Evolutionary conservation across 2,329 filamentous ascomycete genomes (phyloP).

Genomic region (Ascochyta fabae): DNA sequence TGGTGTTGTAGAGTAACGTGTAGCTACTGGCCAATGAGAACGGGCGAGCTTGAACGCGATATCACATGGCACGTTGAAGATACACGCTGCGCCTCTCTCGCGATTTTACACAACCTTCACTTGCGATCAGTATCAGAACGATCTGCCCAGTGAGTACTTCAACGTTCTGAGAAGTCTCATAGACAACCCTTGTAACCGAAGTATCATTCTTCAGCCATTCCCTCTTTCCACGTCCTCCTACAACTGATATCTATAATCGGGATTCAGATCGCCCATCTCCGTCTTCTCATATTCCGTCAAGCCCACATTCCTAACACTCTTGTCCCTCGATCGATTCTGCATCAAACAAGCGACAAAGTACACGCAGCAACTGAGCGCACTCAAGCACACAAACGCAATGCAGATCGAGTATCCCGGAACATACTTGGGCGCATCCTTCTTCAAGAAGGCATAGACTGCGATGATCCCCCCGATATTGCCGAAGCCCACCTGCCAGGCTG

Average conservation of each 20-base stretch:
- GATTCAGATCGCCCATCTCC: conserved; percentile 65
- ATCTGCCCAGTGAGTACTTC: no score
- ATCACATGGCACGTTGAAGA: background rate
- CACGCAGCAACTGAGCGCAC: conserved; percentile 63
- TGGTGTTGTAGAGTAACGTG: background rate
- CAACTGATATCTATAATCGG: conserved; percentile 66
- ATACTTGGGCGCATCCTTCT: conserved; percentile 70
- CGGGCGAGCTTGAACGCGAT: background rate
- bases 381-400: conserved; percentile 74
- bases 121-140: background rate
- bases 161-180: background rate
- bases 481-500: conserved; percentile 58
- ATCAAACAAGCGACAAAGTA: conserved; percentile 66
- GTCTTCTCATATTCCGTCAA: conserved; percentile 69
- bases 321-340: conserved; percentile 68
- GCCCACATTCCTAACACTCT: conserved; percentile 52
- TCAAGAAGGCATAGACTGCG: conserved; percentile 58
- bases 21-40: background rate
- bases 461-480: conserved; percentile 61
- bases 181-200: background rate
- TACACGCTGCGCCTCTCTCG: background rate
- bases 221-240: conserved; percentile 38
- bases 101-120: background rate
- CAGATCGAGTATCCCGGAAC: conserved; percentile 78
- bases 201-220: background rate